Base-by-base conservation (phyloP, 2,329 filamentous ascomycete genomes). In the Diaporthe citrichinensis region DNA sequence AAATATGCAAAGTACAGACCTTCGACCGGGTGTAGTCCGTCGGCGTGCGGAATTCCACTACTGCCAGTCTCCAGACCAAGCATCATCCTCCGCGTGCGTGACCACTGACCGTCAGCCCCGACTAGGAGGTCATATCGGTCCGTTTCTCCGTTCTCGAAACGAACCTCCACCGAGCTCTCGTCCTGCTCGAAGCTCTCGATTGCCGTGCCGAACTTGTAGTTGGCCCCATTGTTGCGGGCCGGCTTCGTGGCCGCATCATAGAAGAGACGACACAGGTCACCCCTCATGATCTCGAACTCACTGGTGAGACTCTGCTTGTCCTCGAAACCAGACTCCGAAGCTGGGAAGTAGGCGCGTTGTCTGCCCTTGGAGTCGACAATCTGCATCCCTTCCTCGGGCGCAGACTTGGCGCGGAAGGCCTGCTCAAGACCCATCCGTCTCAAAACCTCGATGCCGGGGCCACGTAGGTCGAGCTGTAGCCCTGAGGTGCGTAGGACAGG, bases 271-370 rank as follows among this genome's bases (percentile, higher is more conserved):
- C 86, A 85, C 17, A 92, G 78, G 71, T 91, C 88, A 0, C 88
- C 90, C 14, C 90, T 84, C 85, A 92, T 88, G 67, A 92, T 88
- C 82, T 92, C 91, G 76, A 85, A 91, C 75, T 92, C 90, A 75
- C 85, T 88, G 0, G 87, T 89, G 34, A 90, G 80, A 12, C 81
- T 81, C 77, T 89, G 87, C 34, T 78, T 78, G 41, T 80, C 82
- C 0, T 86, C 85, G 65, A 84, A 81, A 2, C 85, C 86, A 0
- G 85, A 80, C 58, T 82, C 82, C 76, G 86, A 85, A 28, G 82
- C 82, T n/a, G 80, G 79, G 53, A 89, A 83, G 3, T 79, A 82
- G n/a, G 86, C 89, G 46, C 81, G 80, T 2, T 78, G 67, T 0
- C 78, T 81, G 74, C 87, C 86, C 0, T 87, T 84, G n/a, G 79